Evolutionary conservation across 2,329 filamentous ascomycete genomes (phyloP), one percentile per base, ranked within the genome.

Genomic region (Scortechinia acanthostroma): DNA sequence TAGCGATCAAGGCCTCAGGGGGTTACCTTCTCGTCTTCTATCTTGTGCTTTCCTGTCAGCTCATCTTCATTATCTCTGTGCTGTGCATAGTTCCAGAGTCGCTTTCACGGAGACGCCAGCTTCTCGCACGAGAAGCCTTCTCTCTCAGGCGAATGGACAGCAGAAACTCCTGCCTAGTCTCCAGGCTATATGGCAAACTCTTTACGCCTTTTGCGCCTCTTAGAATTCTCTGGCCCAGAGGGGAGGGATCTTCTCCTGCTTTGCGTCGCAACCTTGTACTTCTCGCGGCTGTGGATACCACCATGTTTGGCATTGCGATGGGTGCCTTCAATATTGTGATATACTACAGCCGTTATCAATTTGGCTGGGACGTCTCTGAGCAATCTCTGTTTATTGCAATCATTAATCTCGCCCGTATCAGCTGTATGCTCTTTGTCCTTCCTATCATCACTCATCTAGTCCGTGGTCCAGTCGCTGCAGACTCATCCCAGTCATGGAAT

Each of bases 11-110:
- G 54, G 76, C 73, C 60, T 91, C 87, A 0, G 86, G 87, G 4
- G 79, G 77, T 37, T 71, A 94, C 15, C 60, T 96, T 4, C 77
- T 80, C n/a, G 77, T 95, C 42, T 97, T 98, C 61, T 95, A 94
- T 59, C 70, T 90, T 30, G 81, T 85, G 0, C 63, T 95, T 13
- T 80, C 65, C 2, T 85, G 86, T 48, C 88, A 96, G 57, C 45
- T 75, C 2, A 65, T 81, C 48, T 95, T 94, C 65, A 79, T 94
- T 43, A 23, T 85, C 1, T 86, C 86, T 56, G 69, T 94, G 21
- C 59, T 76, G 3, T 71, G 93, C 42, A 53, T 87, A 22, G 74
- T 95, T 2, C 93, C 93, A 0, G 93, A 98, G 58, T 96, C 91
- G 0, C 65, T 97, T 0, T 87, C 86, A 4, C 77, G 79, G 57